A percentile compares a stretch with the other conserved stretches of the same genome.
Evolutionary conservation across 2,329 filamentous ascomycete genomes (phyloP).

Genomic region (Aspergillus persii): DNA sequence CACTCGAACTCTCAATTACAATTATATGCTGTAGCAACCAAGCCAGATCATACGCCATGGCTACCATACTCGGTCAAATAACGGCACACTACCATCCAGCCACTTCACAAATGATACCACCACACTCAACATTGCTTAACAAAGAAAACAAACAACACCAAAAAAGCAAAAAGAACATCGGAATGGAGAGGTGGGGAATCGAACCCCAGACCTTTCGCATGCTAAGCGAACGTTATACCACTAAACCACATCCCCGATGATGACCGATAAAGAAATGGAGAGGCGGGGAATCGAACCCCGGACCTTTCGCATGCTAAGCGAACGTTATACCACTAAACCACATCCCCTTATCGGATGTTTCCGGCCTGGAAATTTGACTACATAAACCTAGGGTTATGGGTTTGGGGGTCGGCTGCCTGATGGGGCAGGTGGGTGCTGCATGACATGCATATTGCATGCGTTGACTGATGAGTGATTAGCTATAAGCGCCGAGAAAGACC

Average conservation of each 20-base stretch:
- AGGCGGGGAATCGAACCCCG: conserved; percentile 15
- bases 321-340: conserved; percentile 17
- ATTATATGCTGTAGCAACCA: too few relatives aligned
- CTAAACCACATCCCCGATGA: neutral
- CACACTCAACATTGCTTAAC: too few relatives aligned
- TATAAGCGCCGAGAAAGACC: too few relatives aligned
- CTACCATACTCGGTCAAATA: too few relatives aligned
- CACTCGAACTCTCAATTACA: too few relatives aligned
- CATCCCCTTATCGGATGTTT: neutral
- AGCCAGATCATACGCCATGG: too few relatives aligned
- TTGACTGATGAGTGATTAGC: neutral
- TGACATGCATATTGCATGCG: neutral
- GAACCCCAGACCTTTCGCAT: neutral
- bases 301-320: conserved; percentile 16
- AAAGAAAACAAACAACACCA: neutral
- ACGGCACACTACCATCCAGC: too few relatives aligned
- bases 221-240: neutral
- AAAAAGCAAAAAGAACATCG: neutral
- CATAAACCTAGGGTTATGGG: neutral
- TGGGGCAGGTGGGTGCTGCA: neutral
- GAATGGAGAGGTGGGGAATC: neutral
- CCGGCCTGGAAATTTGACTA: neutral
- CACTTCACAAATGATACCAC: too few relatives aligned
- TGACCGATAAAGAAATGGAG: conserved; percentile 4
- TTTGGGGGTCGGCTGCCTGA: neutral